Conservation (phyloP, 2,329 filamentous ascomycete species). For the Aspergillus sp. region DNA sequence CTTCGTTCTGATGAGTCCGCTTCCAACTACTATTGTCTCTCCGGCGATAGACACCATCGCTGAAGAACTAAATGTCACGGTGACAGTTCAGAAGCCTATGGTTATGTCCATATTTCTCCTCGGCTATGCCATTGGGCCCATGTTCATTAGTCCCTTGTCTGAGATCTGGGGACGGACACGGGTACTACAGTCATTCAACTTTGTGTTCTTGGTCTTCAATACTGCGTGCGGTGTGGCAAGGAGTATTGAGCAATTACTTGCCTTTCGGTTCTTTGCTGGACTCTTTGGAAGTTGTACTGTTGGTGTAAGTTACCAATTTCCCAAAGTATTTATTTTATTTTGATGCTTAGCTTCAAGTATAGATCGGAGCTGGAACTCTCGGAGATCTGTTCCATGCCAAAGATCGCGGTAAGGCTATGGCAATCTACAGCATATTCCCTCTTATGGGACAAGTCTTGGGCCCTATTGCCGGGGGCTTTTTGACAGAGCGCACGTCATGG, state of each 20-base stretch:
- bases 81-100: slow-evolving; percentile 46
- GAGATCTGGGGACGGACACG: slow-evolving; percentile 22
- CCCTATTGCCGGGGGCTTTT: slow-evolving; percentile 63
- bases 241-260: too few relatives aligned
- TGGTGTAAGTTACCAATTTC: too few relatives aligned
- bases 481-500: slow-evolving; percentile 45
- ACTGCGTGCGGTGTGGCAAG: neutral
- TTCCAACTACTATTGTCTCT: slow-evolving; percentile 62
- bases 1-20: slow-evolving; percentile 64
- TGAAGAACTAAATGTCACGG: slow-evolving; percentile 54
- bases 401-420: slow-evolving; percentile 5
- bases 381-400: slow-evolving; percentile 6
- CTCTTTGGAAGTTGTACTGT: too few relatives aligned
- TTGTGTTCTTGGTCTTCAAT: slow-evolving; percentile 20
- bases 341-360: too few relatives aligned
- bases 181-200: slow-evolving; percentile 18
- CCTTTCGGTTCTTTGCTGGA: too few relatives aligned
- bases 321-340: too few relatives aligned
- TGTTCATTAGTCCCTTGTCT: slow-evolving; percentile 21
- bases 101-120: slow-evolving; percentile 59
- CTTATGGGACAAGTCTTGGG: slow-evolving; percentile 42
- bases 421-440: slow-evolving; percentile 6
- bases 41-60: slow-evolving; percentile 55
- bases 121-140: slow-evolving; percentile 47
- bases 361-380: slow-evolving; percentile 3